Percentiles rank a stretch among this genome's conserved stretches.
phyloP scores from a whole-genome alignment of 2,329 filamentous ascomycete species.

The Penicillium sp. region DNA sequence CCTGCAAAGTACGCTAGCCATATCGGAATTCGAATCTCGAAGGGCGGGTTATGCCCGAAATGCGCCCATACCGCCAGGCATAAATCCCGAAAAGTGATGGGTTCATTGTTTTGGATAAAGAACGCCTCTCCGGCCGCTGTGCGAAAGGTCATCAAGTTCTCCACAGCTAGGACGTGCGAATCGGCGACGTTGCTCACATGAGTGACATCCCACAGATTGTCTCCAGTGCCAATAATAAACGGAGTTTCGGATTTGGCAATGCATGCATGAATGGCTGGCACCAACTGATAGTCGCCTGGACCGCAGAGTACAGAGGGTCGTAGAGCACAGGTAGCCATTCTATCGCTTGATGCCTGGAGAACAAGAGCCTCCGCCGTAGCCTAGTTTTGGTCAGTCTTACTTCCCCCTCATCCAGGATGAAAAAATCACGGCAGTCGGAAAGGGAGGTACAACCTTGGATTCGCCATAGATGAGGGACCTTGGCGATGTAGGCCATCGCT shows the following conservation, averaged over 20 bases:
- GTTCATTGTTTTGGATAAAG: slow-evolving; percentile 50
- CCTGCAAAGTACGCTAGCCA: slow-evolving; percentile 51
- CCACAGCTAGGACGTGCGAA: slow-evolving; percentile 46
- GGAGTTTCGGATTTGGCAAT: slow-evolving; percentile 45
- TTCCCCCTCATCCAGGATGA: background rate
- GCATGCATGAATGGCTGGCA: slow-evolving; percentile 46
- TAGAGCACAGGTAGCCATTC: slow-evolving; percentile 42
- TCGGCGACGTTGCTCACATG: slow-evolving; percentile 47
- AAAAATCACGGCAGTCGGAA: background rate
- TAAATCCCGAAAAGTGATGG: slow-evolving; percentile 46
- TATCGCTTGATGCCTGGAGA: slow-evolving; percentile 34
- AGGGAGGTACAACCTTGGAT: slow-evolving; percentile 35
- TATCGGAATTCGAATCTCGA: slow-evolving; percentile 50
- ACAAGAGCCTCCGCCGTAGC: slow-evolving; percentile 45
- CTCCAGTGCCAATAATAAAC: slow-evolving; percentile 42
- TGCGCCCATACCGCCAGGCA: slow-evolving; percentile 46
- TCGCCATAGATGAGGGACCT: slow-evolving; percentile 46
- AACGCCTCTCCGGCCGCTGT: slow-evolving; percentile 47
- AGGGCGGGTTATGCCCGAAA: slow-evolving; percentile 53
- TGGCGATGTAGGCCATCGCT: slow-evolving; percentile 40
- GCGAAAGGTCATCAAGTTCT: slow-evolving; percentile 41
- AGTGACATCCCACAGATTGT: slow-evolving; percentile 47
- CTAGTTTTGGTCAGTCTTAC: slow-evolving; percentile 26
- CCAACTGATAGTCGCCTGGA: slow-evolving; percentile 43
- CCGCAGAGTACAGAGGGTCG: slow-evolving; percentile 47